Evolutionary conservation across 2,329 filamentous ascomycete genomes (phyloP), one percentile per base, ranked within the genome.

Genomic region (Corniculantispora saksenae): DNA sequence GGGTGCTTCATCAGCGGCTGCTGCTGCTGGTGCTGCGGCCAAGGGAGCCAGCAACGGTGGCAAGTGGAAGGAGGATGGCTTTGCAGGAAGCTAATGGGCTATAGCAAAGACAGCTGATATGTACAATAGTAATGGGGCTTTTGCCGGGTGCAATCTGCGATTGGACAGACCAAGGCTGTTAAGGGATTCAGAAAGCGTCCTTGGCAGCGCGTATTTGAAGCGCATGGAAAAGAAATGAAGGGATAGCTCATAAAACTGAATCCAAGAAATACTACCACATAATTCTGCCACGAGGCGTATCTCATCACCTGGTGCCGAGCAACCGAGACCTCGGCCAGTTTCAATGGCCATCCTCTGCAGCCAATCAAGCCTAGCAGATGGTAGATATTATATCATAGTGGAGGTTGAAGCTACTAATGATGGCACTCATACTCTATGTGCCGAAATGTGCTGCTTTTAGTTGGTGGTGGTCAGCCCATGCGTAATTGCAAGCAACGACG

Each of bases 21-120:
- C 78, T 38, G 82, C 78, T 65, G 82, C 78, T 65, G 83, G 76
- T 51, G 80, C 78, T 53, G 82, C 79, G 55, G 81, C 75, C 9
- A 81, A 75, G 38, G 79, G 74, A 47, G 74, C 68, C 67, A 70
- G 72, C 71, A 69, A 77, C 25, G 78, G 83, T 64, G 84, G 85
- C 55, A 82, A 86, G 67, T 91, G 89, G 89, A 84, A 87, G 68
- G 83, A 89, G 72, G 87, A 89, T 68, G 85, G 83, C 6, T 89
- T 89, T 74, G 77, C 78, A 69, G 79, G 74, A 60, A 76, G 77
- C 65, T 61, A 50, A 54, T 43, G 29, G 35, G 29, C 19, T 27
- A 12, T 5, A 7, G 53, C 12, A 17, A 32, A 58, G 19, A n/a
- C 32, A 58, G n/a, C n/a, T 47, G 32, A 53, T 3, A 25, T 64